These are phyloP conservation scores for Talaromyces sp. DNA, from an alignment of 2,329 filamentous ascomycete species.

Conservation along the genomic window DNA sequence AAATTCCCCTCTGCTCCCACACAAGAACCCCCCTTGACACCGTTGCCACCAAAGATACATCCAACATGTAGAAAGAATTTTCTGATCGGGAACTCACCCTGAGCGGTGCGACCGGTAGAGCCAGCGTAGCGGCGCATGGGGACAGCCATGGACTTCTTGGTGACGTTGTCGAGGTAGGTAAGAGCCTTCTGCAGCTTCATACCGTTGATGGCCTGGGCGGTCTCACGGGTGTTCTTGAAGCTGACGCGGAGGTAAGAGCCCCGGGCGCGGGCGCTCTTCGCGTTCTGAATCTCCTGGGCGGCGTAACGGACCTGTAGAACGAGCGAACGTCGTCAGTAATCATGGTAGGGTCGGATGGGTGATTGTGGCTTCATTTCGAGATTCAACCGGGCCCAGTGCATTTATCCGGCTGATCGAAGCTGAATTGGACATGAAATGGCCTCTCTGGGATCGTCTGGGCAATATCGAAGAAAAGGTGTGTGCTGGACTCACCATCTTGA, in stretches of 20 bases:
- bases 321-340: slow-evolving; percentile 34
- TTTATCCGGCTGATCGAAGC: slow-evolving; percentile 8
- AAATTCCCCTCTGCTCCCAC: not conserved
- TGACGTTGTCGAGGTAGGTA: slow-evolving; percentile 97
- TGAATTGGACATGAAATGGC: slow-evolving; percentile 16
- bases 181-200: slow-evolving; percentile 96
- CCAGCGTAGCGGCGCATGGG: slow-evolving; percentile 98
- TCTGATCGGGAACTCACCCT: slow-evolving; percentile 72
- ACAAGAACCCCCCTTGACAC: slow-evolving; percentile 9
- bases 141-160: slow-evolving; percentile 94
- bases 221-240: slow-evolving; percentile 99
- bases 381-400: slow-evolving; percentile 8
- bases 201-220: slow-evolving; percentile 98
- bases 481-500: slow-evolving; percentile 50
- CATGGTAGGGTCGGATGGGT: slow-evolving; percentile 16
- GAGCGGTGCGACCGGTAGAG: slow-evolving; percentile 90
- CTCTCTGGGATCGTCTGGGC: slow-evolving; percentile 12
- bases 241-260: slow-evolving; percentile 98
- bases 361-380: slow-evolving; percentile 9
- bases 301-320: slow-evolving; percentile 85
- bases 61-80: slow-evolving; percentile 16
- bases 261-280: slow-evolving; percentile 96
- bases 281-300: slow-evolving; percentile 80
- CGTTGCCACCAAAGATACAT: slow-evolving; percentile 11
- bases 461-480: slow-evolving; percentile 11